phyloP scores from a whole-genome alignment of 768 basidiomycete genomes.

The Trametes gibbosa region DNA sequence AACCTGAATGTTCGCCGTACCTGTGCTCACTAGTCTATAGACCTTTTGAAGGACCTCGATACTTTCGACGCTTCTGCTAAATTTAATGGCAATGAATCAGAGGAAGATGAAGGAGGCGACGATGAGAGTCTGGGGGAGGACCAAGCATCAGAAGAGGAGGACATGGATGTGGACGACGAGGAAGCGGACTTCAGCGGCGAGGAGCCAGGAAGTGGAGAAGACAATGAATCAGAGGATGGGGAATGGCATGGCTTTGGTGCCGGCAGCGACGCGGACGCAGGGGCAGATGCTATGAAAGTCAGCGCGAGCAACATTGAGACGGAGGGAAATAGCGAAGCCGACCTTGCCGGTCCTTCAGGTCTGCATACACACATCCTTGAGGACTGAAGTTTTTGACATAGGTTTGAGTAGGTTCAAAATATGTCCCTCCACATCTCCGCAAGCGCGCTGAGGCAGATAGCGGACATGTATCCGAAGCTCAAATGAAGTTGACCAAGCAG shows the following conservation, averaged over 20 bases:
- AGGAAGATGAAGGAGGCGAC: background rate
- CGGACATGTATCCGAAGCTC: conserved; percentile 34
- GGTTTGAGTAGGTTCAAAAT: conserved; percentile 41
- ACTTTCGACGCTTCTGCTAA: conserved; percentile 19
- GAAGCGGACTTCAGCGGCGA: conserved; percentile 23
- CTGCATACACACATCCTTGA: too few species aligned
- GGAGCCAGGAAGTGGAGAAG: conserved; percentile 4
- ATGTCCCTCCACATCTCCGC: conserved; percentile 82
- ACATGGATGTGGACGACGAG: conserved; percentile 24
- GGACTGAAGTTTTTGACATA: background rate
- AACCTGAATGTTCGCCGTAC: background rate
- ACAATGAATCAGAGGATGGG: conserved; percentile 14
- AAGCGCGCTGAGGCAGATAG: conserved; percentile 40
- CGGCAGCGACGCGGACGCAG: background rate
- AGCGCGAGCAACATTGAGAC: background rate
- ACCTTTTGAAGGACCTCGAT: conserved; percentile 28
- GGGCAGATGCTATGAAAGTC: background rate
- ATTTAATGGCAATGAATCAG: background rate
- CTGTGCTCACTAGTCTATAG: conserved; percentile 17
- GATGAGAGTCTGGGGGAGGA: conserved; percentile 16
- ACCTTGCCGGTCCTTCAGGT: background rate
- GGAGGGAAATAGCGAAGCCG: background rate
- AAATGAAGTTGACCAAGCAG: conserved; percentile 64
- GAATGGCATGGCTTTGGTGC: conserved; percentile 34
- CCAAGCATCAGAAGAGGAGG: conserved; percentile 22